Base-by-base conservation (phyloP, 495 filamentous ascomycete species). In the Hypoxylon fragiforme region DNA sequence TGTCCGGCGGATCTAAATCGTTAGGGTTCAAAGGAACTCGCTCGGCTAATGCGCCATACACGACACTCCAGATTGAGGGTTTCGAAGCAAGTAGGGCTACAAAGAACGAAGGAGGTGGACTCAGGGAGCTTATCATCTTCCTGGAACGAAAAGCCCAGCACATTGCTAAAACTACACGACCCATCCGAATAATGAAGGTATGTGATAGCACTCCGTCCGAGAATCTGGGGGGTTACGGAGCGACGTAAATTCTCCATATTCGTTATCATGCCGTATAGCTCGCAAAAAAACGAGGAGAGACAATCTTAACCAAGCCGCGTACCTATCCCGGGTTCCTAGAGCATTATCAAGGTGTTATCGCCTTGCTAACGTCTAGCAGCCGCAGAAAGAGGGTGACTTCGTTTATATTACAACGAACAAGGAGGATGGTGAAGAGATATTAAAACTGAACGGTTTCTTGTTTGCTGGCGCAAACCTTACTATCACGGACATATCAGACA, bases 151-250 rank as follows among this genome's bases (percentile, higher is more conserved):
- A 92, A 72, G 79, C 84, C 50, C 78, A 76, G 60, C 69, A 75
- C 77, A 52, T 72, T 70, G 68, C 79, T 72, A 76, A 75, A 69
- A 70, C 73, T 71, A 72, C 67, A 73, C 69, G 66, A 54, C 73
- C 72, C 55, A 75, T 89, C 53, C 88, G 76, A 66, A 86, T 95
- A 51, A 86, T 81, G 77, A 91, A 91, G 86, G 91, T 96, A 90
- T 82, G 84, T 85, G 70, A 63, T 76, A 70, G 62, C 44, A 72
- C 71, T 62, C 60, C 43, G 53, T 57, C 50, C 60, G 58, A 50
- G 54, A 56, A 57, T 57, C 63, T 64, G 59, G 71, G 77, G 75
- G 71, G 69, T 68, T 72, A 68, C 58, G 59, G 52, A 65, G 62
- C 65, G 58, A 73, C 60, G 47, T 54, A 64, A 53, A 66, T 56